Evolutionary conservation across 331 rosid genomes (phyloP), one percentile per base, ranked within the genome.

Genomic region (Malus hybrid): DNA sequence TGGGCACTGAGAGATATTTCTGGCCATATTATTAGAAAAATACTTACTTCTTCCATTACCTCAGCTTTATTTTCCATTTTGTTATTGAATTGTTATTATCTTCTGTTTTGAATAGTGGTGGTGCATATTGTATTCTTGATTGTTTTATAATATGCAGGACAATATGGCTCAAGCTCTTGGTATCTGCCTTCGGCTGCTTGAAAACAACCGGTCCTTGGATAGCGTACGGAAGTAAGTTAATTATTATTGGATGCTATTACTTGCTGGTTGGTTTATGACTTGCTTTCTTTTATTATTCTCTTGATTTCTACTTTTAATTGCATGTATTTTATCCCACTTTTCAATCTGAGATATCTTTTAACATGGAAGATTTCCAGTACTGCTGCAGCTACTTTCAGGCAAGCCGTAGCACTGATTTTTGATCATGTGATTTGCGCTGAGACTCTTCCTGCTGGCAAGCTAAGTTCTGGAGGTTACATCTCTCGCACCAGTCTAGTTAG

Each of bases 301-400:
- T 26, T 72, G 67, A 42, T 48, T 81, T 58, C 34, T 42, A 9
- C 71, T 76, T 67, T 18, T 52, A 55, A 63, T 71, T 75, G 3
- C 73, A 24, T 44, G 42, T 65, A 39, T 67, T 44, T 32, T 70
- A 64, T 15, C 56, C 48, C 52, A 65, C 62, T 52, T 33, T 76
- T 72, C 52, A 63, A 29, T 75, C 42, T 81, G 58, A 70, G 76
- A 64, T 73, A n/a, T 75, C 67, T 81, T 75, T 75, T 80, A 77
- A 82, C 86, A 70, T 82, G 80, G 65, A 75, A 80, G 76, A 78
- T 83, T 83, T 87, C 74, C 95, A 90, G 97, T 82, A 91, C 97
- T 75, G 97, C 98, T 82, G 98, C 97, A 70, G 98, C 98, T 83
- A 90, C 98, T 83, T 94, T 94, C 85, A 87, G 97, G 87, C 98